Base-by-base conservation (phyloP, 1,284 basidiomycete genomes). In the Ganoderma lingzhi region DNA sequence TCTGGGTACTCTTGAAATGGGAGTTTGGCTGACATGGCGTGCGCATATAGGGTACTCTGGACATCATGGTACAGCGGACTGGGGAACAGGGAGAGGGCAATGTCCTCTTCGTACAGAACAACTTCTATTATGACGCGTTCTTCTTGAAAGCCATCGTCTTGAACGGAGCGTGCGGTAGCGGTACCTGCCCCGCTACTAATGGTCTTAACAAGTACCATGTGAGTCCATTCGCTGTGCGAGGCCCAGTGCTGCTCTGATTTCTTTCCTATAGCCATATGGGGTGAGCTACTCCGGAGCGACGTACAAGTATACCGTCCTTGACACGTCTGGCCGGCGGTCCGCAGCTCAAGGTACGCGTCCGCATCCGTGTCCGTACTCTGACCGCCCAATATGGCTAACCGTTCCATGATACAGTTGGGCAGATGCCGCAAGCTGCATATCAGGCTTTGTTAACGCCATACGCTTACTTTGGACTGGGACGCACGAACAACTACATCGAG, bases 401-500 rank as follows among this genome's bases (percentile, higher is more conserved):
- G 14, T 66, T 19, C 35, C 41, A 14, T 62, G 53, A 28, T 28
- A 2, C 76, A 95, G 96, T 97, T 39, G 92, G 91, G 1, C 98
- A 99, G 81, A 88, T 98, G 5, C 92, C 97, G 1, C 96, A 98
- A 79, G 95, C 95, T 1, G 89, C 92, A 0, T 99, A 99, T 78
- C 93, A 97, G 63, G 86, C 96, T 10, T 88, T 99, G 12, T 88
- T 92, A 63, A 93, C 95, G 1, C 97, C 98, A 0, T 98, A 98
- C 78, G 90, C 95, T 2, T 98, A 97, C 86, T 96, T 99, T 78
- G 98, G 98, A 0, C 90, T 99, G 2, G 98, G 98, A 0, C 89
- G 98, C 56, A 99, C 97, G n/a, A 99, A 99, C 83, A 99, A 99
- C 81, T 99, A 99, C 82, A 96, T 99, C 77, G 98, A 99, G 85